These are phyloP conservation scores for Aspergillus sp. DNA, from an alignment of 2,329 filamentous ascomycete species.

Conservation along the genomic window DNA sequence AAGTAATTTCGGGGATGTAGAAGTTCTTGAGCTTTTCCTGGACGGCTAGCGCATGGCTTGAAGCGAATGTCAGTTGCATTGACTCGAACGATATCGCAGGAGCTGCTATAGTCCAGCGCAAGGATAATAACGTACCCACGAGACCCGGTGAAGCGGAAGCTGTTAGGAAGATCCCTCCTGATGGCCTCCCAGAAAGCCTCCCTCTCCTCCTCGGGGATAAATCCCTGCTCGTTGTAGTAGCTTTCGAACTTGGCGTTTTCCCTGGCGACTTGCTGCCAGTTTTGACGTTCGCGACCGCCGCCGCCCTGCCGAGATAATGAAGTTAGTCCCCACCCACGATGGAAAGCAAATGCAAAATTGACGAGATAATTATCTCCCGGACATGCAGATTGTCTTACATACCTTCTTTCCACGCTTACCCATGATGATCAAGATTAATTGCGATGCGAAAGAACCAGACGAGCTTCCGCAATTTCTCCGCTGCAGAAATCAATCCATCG, in stretches of 20 bases:
- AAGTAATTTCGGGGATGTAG: constrained; percentile 87
- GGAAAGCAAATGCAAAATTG: background rate
- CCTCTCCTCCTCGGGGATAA: constrained; percentile 76
- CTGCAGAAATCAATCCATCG: constrained; percentile 8
- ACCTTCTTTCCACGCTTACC: constrained; percentile 10
- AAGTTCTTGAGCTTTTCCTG: constrained; percentile 82
- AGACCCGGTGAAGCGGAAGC: constrained; percentile 94
- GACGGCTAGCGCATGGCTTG: constrained; percentile 84
- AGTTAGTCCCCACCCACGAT: background rate
- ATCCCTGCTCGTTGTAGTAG: constrained; percentile 79
- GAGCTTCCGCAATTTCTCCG: constrained; percentile 10
- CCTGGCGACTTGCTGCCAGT: constrained; percentile 68
- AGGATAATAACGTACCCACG: constrained; percentile 65
- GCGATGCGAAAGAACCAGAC: background rate
- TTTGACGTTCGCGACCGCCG: constrained; percentile 41
- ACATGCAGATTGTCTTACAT: background rate
- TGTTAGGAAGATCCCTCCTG: constrained; percentile 86
- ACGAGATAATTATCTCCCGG: background rate
- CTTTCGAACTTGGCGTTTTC: constrained; percentile 80
- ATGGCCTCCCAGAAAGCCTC: constrained; percentile 81
- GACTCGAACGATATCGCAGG: background rate
- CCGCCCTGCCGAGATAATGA: constrained; percentile 48
- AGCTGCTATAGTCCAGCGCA: background rate
- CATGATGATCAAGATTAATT: constrained; percentile 5
- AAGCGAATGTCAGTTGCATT: constrained; percentile 14